Base-by-base conservation (phyloP, 306 rosid species). In the Corylus heterophylla region DNA sequence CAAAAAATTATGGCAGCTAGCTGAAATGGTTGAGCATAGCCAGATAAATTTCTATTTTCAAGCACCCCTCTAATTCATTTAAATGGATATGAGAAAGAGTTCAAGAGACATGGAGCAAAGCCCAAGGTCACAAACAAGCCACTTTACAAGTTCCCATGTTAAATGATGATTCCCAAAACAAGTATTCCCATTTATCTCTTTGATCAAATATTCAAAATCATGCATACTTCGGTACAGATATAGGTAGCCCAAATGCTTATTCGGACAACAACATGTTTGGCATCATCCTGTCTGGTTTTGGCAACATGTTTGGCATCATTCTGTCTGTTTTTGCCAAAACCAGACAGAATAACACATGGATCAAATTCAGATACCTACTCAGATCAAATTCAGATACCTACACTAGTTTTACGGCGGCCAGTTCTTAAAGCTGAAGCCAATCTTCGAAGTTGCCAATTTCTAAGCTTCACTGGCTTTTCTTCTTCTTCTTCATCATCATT, bases 391-490 rank as follows among this genome's bases (percentile, higher is more conserved):
- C 44, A 76, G 69, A 79, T 52, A 69, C 97, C 64, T 86, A 93
- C 97, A 61, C 91, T 90, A 31, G 89, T 87, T 91, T 93, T 93
- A 2, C 98, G 95, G 62, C 97, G 93, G 62, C 99, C 99, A 51
- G 66, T 70, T 88, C 88, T 95, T 25, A 95, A 84, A 73, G 92
- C 99, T 45, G 73, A 76, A 18, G 99, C 99, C 85, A 95, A 80
- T 84, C 89, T 86, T 85, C 90, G 83, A 37, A 89, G 74, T 77
- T 94, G 98, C 97, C 98, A 92, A 76, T 83, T 91, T 88, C 83
- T 88, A 64, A 94, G 95, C 77, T 87, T 85, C 77, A 79, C 75
- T 0, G 78, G 74, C 62, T 49, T 67, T 69, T 72, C 69, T 29
- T 37, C 81, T 13, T 47, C 74, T 1, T 76, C 76, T 69, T 87